A percentile compares a stretch with the other conserved stretches of the same genome.
phyloP scores from a whole-genome alignment of 83 land plant species.

The Picea mariana region DNA sequence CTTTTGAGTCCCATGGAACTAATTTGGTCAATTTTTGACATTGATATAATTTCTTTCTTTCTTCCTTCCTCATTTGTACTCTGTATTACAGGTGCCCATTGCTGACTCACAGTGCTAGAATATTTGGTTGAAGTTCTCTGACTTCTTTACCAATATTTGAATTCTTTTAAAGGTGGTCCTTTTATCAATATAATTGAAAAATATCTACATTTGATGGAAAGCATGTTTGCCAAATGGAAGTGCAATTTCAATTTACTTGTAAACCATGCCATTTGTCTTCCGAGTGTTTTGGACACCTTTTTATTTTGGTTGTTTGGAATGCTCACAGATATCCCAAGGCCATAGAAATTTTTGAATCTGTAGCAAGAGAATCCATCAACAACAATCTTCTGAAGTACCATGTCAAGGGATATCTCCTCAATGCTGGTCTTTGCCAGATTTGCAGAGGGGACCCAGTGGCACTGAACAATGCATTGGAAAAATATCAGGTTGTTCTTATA shows the following conservation, averaged over 20 bases:
- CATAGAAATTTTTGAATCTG: constrained; percentile 73
- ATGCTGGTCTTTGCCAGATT: constrained; percentile 87
- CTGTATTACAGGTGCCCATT: neutral
- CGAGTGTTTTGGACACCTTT: neutral
- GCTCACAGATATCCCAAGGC: constrained; percentile 76
- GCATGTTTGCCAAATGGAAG: neutral
- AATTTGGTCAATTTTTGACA: too few species aligned
- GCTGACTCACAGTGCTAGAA: neutral
- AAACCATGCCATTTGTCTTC: neutral
- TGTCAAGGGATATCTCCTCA: constrained; percentile 82
- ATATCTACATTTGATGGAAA: neutral
- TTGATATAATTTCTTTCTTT: neutral
- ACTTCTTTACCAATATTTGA: neutral
- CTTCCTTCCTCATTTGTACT: neutral
- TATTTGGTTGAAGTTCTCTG: neutral
- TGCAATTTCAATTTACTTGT: neutral
- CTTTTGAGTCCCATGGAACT: too few species aligned
- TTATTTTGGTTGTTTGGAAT: neutral
- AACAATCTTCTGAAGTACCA: constrained; percentile 84
- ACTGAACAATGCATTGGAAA: constrained; percentile 72
- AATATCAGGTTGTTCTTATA: constrained; percentile 72
- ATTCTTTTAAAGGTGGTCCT: neutral
- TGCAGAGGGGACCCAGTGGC: constrained; percentile 82
- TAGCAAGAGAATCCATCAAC: constrained; percentile 62
- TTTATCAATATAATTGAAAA: neutral